phyloP scores from a whole-genome alignment of 805 yeast species.

The Cyberlindnera bimundalis region DNA sequence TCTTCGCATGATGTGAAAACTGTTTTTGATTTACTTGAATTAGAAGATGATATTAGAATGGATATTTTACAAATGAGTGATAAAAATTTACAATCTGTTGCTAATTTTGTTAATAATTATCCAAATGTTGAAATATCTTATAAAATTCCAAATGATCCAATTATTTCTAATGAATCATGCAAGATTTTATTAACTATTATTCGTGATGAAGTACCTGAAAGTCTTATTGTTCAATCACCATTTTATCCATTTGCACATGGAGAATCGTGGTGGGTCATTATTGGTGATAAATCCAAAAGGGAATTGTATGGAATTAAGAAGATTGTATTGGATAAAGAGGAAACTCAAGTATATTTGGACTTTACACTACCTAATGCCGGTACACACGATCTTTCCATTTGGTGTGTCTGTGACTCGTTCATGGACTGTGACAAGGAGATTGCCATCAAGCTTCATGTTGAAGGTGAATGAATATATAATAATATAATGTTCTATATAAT shows the following conservation, averaged over 20 bases:
- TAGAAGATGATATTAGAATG: slow-evolving; percentile 72
- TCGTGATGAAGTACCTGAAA: slow-evolving; percentile 78
- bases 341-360: slow-evolving; percentile 49
- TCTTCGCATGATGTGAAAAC: slow-evolving; percentile 53
- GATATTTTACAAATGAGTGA: slow-evolving; percentile 54
- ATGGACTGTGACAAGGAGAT: slow-evolving; percentile 91
- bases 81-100: slow-evolving; percentile 57
- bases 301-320: slow-evolving; percentile 74
- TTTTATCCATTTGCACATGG: slow-evolving; percentile 55
- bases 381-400: slow-evolving; percentile 56
- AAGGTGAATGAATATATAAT: too few species aligned
- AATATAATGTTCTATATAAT: background rate
- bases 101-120: slow-evolving; percentile 83
- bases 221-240: slow-evolving; percentile 56
- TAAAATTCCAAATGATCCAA: slow-evolving; percentile 35
- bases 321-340: slow-evolving; percentile 48
- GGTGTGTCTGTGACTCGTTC: slow-evolving; percentile 91
- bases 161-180: slow-evolving; percentile 47
- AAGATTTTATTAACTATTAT: slow-evolving; percentile 46
- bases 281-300: slow-evolving; percentile 61
- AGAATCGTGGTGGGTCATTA: slow-evolving; percentile 85
- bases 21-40: slow-evolving; percentile 72
- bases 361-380: slow-evolving; percentile 63
- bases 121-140: slow-evolving; percentile 78
- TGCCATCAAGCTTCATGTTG: slow-evolving; percentile 45